A percentile compares a stretch with the other conserved stretches of the same genome.
These are phyloP conservation scores for Gymnopus androsaceus DNA, from an alignment of 1,284 basidiomycete species.

Conservation along the genomic window DNA sequence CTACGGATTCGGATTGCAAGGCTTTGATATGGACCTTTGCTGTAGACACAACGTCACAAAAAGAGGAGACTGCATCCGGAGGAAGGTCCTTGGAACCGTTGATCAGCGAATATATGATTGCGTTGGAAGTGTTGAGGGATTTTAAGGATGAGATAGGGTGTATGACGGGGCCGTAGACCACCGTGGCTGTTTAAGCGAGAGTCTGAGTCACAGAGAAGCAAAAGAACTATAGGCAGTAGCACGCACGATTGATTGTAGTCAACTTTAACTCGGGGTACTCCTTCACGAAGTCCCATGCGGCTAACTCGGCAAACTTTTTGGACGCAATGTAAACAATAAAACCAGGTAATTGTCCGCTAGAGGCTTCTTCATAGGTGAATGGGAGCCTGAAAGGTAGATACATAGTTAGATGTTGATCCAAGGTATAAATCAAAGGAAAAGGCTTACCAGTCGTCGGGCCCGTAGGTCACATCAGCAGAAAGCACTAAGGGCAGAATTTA, in stretches of 20 bases:
- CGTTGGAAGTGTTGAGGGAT: conserved; percentile 6
- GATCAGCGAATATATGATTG: not conserved
- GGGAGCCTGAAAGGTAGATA: conserved; percentile 16
- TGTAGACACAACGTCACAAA: conserved; percentile 6
- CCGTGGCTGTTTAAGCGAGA: not conserved
- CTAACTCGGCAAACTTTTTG: conserved; percentile 38
- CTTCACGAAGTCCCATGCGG: conserved; percentile 37
- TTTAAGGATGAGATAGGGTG: conserved; percentile 4
- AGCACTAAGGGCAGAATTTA: conserved; percentile 6
- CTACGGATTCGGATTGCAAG: not conserved
- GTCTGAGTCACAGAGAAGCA: not conserved
- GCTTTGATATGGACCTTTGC: conserved; percentile 9
- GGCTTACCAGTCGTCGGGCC: conserved; percentile 10
- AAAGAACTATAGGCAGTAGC: not conserved
- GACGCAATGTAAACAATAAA: conserved; percentile 35
- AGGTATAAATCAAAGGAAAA: not conserved
- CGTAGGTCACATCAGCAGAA: not conserved
- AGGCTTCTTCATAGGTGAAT: conserved; percentile 1
- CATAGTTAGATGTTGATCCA: too few species aligned
- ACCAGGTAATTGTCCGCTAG: conserved; percentile 15
- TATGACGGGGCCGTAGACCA: conserved; percentile 2
- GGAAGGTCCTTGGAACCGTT: not conserved
- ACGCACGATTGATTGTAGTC: conserved; percentile 28
- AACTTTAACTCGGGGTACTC: conserved; percentile 37
- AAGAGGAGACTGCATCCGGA: not conserved